Evolutionary conservation across 441 rosid species (phyloP), one percentile per base, ranked within the genome.

Genomic region (Flueggea neowawraea): DNA sequence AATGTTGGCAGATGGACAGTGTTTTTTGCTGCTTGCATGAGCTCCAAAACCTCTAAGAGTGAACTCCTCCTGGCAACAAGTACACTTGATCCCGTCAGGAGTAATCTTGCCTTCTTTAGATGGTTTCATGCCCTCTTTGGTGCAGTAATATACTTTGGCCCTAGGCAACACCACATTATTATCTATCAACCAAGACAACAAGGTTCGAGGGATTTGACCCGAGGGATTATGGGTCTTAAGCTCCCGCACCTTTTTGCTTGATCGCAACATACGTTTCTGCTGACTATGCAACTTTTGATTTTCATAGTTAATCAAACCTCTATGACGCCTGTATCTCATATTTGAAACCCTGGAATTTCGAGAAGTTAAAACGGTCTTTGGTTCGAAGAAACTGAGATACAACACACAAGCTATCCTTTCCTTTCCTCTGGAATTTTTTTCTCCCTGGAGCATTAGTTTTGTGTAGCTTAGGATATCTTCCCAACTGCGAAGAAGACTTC

Each of bases 121-220:
- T 64, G 65, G 70, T 56, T 47, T 57, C 8, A 54, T n/a, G 9
- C 70, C 76, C 69, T 65, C 71, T 75, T 68, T 72, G 57, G 57
- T 60, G 52, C 47, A 31, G 62, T 75, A 89, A 36, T 58, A 63
- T 62, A 89, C 84, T 69, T 80, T 84, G 28, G 71, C 84, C 81
- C 86, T 82, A 22, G 89, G 91, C 70, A 86, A 68, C 70, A 86
- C 48, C 31, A 74, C 69, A 67, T 82, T 68, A 57, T 82, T 82
- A 51, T 85, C 88, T 32, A 92, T 86, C 75, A 92, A 81, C 96
- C 96, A 90, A 31, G 90, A 86, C 56, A 92, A 66, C 51, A 88
- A 49, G 31, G 79, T 92, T 55, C 70, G 76, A 54, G 96, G 84
- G 68, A 66, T 77, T 32, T 63, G 78, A 60, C 72, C 71, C 15